Percentiles rank a stretch among this genome's conserved stretches.
Conservation (phyloP, 257 asterid genomes). For the Striga asiatica region DNA sequence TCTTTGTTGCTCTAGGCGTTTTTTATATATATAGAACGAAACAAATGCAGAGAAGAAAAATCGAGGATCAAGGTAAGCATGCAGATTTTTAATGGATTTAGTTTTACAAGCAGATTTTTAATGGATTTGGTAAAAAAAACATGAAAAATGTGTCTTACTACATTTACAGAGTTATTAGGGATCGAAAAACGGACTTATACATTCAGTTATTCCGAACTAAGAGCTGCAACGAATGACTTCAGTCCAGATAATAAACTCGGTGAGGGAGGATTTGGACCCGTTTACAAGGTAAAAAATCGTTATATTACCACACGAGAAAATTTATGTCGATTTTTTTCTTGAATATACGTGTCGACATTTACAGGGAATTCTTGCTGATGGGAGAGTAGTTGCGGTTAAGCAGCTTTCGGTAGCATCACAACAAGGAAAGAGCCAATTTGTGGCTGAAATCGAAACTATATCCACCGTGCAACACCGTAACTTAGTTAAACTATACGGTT, state of each 20-base stretch:
- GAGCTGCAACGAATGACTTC: slow-evolving; percentile 59
- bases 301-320: no score
- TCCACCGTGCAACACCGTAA: slow-evolving; percentile 77
- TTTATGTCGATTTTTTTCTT: no score
- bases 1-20: background rate
- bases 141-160: no score
- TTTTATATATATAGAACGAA: background rate
- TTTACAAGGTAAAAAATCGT: slow-evolving; percentile 46
- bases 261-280: slow-evolving; percentile 91
- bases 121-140: no score
- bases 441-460: slow-evolving; percentile 64
- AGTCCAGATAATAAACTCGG: slow-evolving; percentile 54
- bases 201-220: slow-evolving; percentile 52
- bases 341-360: no score
- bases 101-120: no score
- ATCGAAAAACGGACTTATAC: slow-evolving; percentile 62
- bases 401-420: slow-evolving; percentile 50
- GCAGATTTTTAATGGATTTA: no score
- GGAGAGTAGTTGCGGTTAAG: slow-evolving; percentile 55
- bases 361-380: slow-evolving; percentile 56
- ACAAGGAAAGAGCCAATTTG: slow-evolving; percentile 69
- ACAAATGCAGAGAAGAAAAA: background rate
- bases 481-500: slow-evolving; percentile 64
- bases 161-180: slow-evolving; percentile 56
- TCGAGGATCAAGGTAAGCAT: background rate